Evolutionary conservation across 371 early-diverging fungal species (phyloP).

Genomic region (Mortierella sp.): DNA sequence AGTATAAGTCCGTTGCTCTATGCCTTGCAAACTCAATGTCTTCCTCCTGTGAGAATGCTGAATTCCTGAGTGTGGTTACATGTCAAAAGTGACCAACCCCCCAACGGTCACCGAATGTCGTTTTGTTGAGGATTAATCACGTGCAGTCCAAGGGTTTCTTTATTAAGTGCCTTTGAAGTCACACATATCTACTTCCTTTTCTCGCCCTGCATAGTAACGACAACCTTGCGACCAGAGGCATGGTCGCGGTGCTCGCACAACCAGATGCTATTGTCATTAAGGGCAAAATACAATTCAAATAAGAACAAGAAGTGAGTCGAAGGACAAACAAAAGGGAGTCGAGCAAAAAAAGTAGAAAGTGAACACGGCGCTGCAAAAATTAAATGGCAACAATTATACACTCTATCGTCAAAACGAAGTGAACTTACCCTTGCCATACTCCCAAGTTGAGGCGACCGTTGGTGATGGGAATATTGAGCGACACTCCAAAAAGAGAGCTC

Average conservation of each 20-base stretch:
- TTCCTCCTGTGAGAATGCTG: background rate
- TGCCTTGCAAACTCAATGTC: background rate
- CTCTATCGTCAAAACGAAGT: slow-evolving; percentile 2
- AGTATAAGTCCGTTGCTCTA: background rate
- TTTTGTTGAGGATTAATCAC: background rate
- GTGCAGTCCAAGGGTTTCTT: background rate
- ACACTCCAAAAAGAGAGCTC: slow-evolving; percentile 86
- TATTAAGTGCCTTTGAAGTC: no score
- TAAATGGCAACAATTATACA: background rate
- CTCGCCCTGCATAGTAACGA: slow-evolving; percentile 85
- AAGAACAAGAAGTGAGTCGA: background rate
- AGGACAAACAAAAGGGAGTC: background rate
- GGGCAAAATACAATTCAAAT: background rate
- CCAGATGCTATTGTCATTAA: slow-evolving; percentile 67
- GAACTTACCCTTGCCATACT: slow-evolving; percentile 92
- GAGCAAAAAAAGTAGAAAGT: background rate
- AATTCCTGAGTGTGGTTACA: background rate
- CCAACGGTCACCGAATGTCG: background rate
- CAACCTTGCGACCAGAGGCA: slow-evolving; percentile 73
- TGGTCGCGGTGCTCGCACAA: slow-evolving; percentile 83
- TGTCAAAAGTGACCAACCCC: background rate
- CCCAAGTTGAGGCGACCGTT: slow-evolving; percentile 85
- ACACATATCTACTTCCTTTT: slow-evolving; percentile 29
- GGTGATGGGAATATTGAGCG: slow-evolving; percentile 89
- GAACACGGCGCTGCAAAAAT: background rate